Base-by-base conservation (phyloP, 1,284 basidiomycete species). In the Athelia psychrophila region DNA sequence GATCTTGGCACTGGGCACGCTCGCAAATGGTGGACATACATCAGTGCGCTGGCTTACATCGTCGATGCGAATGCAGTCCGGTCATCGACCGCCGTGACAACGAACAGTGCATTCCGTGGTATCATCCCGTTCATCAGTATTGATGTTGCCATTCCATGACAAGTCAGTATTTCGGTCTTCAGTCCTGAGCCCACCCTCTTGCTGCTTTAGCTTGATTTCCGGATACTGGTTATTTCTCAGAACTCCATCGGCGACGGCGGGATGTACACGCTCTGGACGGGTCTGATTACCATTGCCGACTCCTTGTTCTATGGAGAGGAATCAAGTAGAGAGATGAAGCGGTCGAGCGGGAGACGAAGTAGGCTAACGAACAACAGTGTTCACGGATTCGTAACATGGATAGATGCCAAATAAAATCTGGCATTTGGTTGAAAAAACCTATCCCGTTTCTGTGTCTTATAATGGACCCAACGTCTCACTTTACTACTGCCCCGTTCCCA, bases 41-140 rank as follows among this genome's bases (percentile, higher is more conserved):
- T n/a, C n/a, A n/a, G n/a, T n/a, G n/a, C n/a, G n/a, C n/a, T 93
- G 30, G 82, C 88, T 0, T 91, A 90, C 60, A 75, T 91, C 47
- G 85, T 91, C 5, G 90, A 93, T 61, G 81, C 88, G 2, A 93
- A 92, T 61, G 70, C 73, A 3, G 91, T 91, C 5, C 78, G 87
- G 18, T 86, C 86, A 0, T 81, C 84, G 1, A 81, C 79, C 15
- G 88, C 86, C 2, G 81, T 88, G 4, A 85, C 89, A 0, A 69
- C 76, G 16, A 93, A 93, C 63, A 87, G 85, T 54, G 75, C 72
- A 23, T 87, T 87, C 65, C 78, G 90, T 36, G 88, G 91, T 1
- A 47, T 83, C 2, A 73, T 79, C 2, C 91, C 87, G 15, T 87
- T 91, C 56, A 69, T 88, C 13, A 83, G 84, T 3, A 79, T 80